These are phyloP conservation scores for Plasmopara muralis DNA, from an alignment of 352 stramenopile species.

Conservation along the genomic window DNA sequence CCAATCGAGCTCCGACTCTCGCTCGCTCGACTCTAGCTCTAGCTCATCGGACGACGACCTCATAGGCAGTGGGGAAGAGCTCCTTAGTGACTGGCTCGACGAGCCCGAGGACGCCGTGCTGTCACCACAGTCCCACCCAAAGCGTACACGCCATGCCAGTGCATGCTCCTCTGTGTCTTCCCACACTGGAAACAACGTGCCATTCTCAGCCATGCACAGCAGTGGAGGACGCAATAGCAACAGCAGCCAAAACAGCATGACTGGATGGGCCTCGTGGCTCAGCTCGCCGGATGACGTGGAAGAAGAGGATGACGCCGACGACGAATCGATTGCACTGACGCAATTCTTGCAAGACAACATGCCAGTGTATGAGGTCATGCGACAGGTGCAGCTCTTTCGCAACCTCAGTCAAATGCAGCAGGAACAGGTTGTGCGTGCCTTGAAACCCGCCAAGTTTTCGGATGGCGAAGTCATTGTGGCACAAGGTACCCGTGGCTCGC, in stretches of 20 bases:
- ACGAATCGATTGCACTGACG: constrained; percentile 60
- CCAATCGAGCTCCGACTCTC: constrained; percentile 34
- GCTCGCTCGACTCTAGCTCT: constrained; percentile 34
- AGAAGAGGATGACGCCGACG: constrained; percentile 58
- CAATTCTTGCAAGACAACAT: constrained; percentile 79
- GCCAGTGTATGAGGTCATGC: constrained; percentile 85
- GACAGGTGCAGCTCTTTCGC: constrained; percentile 79
- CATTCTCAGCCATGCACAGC: constrained; percentile 32
- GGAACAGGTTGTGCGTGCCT: constrained; percentile 76
- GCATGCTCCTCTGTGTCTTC: constrained; percentile 52
- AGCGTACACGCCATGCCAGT: constrained; percentile 26
- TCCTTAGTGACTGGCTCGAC: constrained; percentile 75
- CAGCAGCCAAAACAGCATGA: constrained; percentile 56
- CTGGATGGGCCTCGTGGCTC: constrained; percentile 55
- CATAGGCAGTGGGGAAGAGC: constrained; percentile 35
- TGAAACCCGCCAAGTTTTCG: constrained; percentile 83
- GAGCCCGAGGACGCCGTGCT: constrained; percentile 56
- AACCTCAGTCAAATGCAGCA: constrained; percentile 85
- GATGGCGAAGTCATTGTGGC: constrained; percentile 80
- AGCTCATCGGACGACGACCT: constrained; percentile 39
- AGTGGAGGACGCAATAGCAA: constrained; percentile 32
- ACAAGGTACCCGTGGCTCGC: constrained; percentile 73
- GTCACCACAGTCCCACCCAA: constrained; percentile 31
- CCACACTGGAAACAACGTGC: constrained; percentile 31
- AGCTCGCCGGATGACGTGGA: constrained; percentile 59